Base-by-base conservation (phyloP, 164 flowering plant species). In the Aristolochia contorta region DNA sequence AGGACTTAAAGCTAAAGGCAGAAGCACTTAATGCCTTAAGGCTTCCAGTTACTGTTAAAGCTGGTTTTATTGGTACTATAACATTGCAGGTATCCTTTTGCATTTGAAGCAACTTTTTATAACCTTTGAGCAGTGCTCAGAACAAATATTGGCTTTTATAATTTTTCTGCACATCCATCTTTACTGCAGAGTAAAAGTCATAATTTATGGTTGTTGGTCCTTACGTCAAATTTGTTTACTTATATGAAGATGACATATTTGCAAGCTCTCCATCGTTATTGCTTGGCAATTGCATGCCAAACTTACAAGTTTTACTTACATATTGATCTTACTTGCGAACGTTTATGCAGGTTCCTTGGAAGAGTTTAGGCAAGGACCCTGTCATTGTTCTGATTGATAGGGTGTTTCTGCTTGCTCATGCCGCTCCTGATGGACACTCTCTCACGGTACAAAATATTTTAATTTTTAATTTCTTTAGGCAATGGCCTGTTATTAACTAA, bases 291-390 rank as follows among this genome's bases (percentile, higher is more conserved):
- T 37, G 43, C 43, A 37, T 37, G 10, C 12, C 1, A 10, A 37
- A 37, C n/a, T 49, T 49, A 6, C 6, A 49, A 18, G 22, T 20
- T 49, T 20, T 2, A 27, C 5, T 16, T 32, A 27, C 16, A 20
- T 46, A 59, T 13, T 12, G 24, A 8, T 57, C 41, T 56, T 55
- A 54, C 49, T 66, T 16, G 20, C 45, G 19, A 20, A 52, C 54
- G 19, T 69, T 23, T 65, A 18, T 56, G 60, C 64, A 94, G 99
- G 99, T 94, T 69, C 99, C 99, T 14, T 94, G 99, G 99, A 91
- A 94, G 75, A 79, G 97, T 77, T 86, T 94, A 41, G 99, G 99
- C 54, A 94, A 94, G 74, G 99, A 94, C 61, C 99, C 99, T 53
- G 99, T 94, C 25, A 82, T 94, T 73, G 97, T 94, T 71, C 85